Base-by-base conservation (phyloP, 1,139 yeast genomes). In the Protomyces gravidus region DNA sequence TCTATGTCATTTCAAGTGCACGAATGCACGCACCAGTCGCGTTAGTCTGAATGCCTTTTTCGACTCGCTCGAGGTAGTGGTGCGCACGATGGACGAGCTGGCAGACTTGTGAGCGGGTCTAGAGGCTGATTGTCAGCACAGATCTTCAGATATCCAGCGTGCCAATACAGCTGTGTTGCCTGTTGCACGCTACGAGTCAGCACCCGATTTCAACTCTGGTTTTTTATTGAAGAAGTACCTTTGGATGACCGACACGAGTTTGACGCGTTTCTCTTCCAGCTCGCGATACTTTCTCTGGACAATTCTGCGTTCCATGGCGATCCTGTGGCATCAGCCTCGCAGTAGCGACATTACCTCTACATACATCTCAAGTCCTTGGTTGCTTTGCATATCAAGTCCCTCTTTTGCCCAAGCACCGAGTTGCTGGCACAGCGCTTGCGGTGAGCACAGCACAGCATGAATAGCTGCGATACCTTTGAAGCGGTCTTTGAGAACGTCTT, bases 41-140 rank as follows among this genome's bases (percentile, higher is more conserved):
- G 58, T 53, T 19, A 53, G 51, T 21, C 27, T 53, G 17, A 50
- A 53, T 21, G 50, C 58, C 25, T 53, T 53, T 27, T 36, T 53
- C 19, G 58, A 53, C 46, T 32, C 47, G 27, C 51, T 53, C 6
- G 58, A 53, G 28, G 58, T 53, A 11, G 42, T 53, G 15, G 51
- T 53, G 11, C 51, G 58, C 1, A 45, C 39, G 11, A 53, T 53
- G 58, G 27, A 45, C 17, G 58, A 53, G 27, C 42, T 53, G 36
- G 26, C 32, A 28, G 45, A 42, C 25, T 21, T 52, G 5, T 52
- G 36, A 45, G 39, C n/a, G n/a, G n/a, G n/a, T n/a, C n/a, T n/a
- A n/a, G n/a, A n/a, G n/a, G n/a, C n/a, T n/a, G n/a, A n/a, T n/a
- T 36, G 9, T 36, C 9, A 2, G 1, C 17, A 3, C n/a, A 11